Evolutionary conservation across 2,329 filamentous ascomycete genomes (phyloP).

Genomic region (Fusarium torulosum): DNA sequence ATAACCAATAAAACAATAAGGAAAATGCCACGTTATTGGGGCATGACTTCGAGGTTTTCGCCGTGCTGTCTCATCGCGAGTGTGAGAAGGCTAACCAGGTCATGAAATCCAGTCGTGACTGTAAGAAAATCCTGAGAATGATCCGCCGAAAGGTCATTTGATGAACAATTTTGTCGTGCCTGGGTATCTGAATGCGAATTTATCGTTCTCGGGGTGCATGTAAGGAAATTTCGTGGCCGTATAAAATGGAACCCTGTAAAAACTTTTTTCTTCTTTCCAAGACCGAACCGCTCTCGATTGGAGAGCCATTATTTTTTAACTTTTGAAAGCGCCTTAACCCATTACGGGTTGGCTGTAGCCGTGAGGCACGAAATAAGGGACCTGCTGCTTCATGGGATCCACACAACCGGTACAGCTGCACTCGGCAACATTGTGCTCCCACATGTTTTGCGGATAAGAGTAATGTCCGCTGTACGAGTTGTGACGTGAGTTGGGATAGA

Average conservation of each 20-base stretch:
- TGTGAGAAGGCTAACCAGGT: slow-evolving; percentile 1
- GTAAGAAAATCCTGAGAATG: slow-evolving; percentile 45
- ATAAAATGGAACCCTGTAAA: slow-evolving; percentile 44
- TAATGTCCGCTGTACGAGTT: slow-evolving; percentile 59
- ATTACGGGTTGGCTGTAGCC: slow-evolving; percentile 68
- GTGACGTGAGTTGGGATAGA: slow-evolving; percentile 57
- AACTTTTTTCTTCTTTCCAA: slow-evolving; percentile 49
- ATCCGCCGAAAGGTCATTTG: slow-evolving; percentile 49
- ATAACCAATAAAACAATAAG: slow-evolving; percentile 45
- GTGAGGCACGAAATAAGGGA: slow-evolving; percentile 62
- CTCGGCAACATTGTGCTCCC: slow-evolving; percentile 65
- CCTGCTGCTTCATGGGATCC: slow-evolving; percentile 61
- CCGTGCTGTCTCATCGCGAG: neutral
- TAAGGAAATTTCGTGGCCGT: slow-evolving; percentile 53
- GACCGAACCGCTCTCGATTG: slow-evolving; percentile 32
- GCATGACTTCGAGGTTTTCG: neutral
- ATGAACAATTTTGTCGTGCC: slow-evolving; percentile 54
- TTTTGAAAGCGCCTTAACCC: slow-evolving; percentile 55
- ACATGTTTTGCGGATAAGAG: slow-evolving; percentile 60
- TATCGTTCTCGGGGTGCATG: slow-evolving; percentile 52
- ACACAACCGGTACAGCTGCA: slow-evolving; percentile 64
- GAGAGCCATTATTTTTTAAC: slow-evolving; percentile 39
- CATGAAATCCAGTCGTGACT: slow-evolving; percentile 33
- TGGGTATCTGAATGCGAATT: slow-evolving; percentile 57
- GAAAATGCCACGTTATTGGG: slow-evolving; percentile 24